Percentiles rank a stretch among this genome's conserved stretches.
Evolutionary conservation across 352 stramenopile species (phyloP).

Genomic region (Lagenidium sp.): DNA sequence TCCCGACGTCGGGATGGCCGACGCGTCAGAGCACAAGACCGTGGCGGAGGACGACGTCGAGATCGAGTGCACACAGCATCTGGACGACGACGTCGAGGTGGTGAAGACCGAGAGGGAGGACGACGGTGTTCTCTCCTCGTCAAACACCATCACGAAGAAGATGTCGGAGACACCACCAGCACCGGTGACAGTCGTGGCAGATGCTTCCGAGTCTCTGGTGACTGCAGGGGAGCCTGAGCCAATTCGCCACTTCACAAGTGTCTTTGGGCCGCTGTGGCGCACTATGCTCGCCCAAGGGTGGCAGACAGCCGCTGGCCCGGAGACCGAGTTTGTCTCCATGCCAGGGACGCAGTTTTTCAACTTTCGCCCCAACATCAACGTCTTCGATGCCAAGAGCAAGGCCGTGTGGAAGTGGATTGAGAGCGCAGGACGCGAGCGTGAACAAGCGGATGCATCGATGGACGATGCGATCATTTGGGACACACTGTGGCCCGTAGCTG

Average conservation of each 20-base stretch:
- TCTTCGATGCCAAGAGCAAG: conserved; percentile 71
- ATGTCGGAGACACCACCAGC: not conserved
- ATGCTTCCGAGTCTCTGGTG: conserved; percentile 1
- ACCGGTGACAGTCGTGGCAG: not conserved
- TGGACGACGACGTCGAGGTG: conserved; percentile 19
- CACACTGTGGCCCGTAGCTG: conserved; percentile 47
- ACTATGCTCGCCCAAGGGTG: conserved; percentile 44
- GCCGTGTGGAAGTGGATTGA: conserved; percentile 76
- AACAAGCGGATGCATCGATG: conserved; percentile 10
- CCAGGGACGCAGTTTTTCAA: conserved; percentile 73
- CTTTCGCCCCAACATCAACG: conserved; percentile 76
- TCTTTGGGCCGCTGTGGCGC: conserved; percentile 33
- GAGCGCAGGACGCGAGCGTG: conserved; percentile 14
- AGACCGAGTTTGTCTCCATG: conserved; percentile 68
- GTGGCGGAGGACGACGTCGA: conserved; percentile 5
- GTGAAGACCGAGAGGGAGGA: no score
- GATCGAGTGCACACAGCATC: conserved; percentile 29
- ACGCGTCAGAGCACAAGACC: not conserved
- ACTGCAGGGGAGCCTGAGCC: conserved; percentile 12
- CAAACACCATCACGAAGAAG: no score
- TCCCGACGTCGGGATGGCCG: not conserved
- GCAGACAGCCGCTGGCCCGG: conserved; percentile 47
- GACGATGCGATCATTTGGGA: conserved; percentile 37
- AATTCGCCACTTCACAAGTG: conserved; percentile 29
- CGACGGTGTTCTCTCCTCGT: no score